Evolutionary conservation across 2,329 filamentous ascomycete species (phyloP), one percentile per base, ranked within the genome.

Genomic region (Zalaria obscura): DNA sequence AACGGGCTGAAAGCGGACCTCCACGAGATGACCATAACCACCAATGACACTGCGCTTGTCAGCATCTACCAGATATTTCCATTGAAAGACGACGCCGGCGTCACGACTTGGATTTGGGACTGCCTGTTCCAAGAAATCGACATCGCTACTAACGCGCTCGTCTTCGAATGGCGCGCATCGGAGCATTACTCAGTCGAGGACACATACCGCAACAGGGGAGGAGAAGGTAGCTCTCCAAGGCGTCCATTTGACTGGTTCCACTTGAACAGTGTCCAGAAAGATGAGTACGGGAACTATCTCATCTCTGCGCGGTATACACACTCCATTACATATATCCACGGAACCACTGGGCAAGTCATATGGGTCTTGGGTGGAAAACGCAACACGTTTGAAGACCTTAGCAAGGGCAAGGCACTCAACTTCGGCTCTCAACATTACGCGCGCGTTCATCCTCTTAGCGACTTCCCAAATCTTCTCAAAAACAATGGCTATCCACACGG

Each of bases 231-330:
- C 25, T 32, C 35, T 4, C 4, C 27, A 3, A 35, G 40, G 26
- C 37, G 42, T 37, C 28, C 38, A 3, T 39, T 39, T 25, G 69
- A 73, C 46, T 71, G 62, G 52, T 69, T 68, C 52, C 70, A 73
- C 51, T 65, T 75, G 53, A 72, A 74, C 54, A 68, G 68, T 35
- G 55, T 75, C 26, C 65, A 70, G 48, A 72, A 73, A 50, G 64
- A 66, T 39, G 48, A 55, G 0, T 50, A 61, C 0, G 69, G 69
- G 2, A 66, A 75, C 47, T 76, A 70, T 45, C 51, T 75, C 8
- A 58, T 76, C 29, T 75, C 70, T 0, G 62, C 65, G 1, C 65
- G 70, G 2, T 63, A 72, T 49, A 62, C 64, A 39, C 63, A 62
- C 47, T 59, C 64, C 5, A 58, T 75, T 11, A 59, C 60, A 28